Evolutionary conservation across 2,329 filamentous ascomycete species (phyloP), one percentile per base, ranked within the genome.

Genomic region (Botryotinia narcissicola): DNA sequence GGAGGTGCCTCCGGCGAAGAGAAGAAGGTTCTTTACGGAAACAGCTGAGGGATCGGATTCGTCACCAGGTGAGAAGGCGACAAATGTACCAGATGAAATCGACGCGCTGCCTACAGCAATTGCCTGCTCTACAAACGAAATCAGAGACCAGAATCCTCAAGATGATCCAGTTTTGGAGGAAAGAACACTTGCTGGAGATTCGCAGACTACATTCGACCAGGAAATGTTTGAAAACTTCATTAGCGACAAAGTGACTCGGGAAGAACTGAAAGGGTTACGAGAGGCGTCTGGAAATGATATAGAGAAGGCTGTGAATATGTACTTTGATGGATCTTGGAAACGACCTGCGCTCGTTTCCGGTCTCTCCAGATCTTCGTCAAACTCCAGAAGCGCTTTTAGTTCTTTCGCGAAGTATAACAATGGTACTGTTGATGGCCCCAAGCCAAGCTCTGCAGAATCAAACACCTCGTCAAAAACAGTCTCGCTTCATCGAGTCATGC

Each of bases 301-400:
- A 25, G 87, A 91, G 78, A 84, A 85, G 74, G 90, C 90, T 10
- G 87, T 91, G 73, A 91, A 91, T 74, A 91, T 91, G 87, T 92
- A 90, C 78, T 88, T 91, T 75, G 90, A 92, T 75, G 90, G 89
- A 32, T 91, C 90, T 7, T 92, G 90, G 86, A 89, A 88, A 70
- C 75, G 72, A 35, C 51, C 72, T 51, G 57, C 75, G 22, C 48
- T 62, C 48, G 14, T 71, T 9, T 60, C 69, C 12, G 62, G 37
- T 51, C 44, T 63, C 48, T 68, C 57, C 64, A 69, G 63, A 4
- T 73, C 67, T 48, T 61, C 61, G 6, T 66, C 73, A 37, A 73
- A 69, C 35, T 71, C 74, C 20, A 76, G 74, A 69, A 35, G 75
- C 22, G 76, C 76, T 10, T 74, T 80, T 48, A 78, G 79, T 73